Evolutionary conservation across 163 green algal genomes (phyloP).

Genomic region (Chlamydomonas reinhardtii): DNA sequence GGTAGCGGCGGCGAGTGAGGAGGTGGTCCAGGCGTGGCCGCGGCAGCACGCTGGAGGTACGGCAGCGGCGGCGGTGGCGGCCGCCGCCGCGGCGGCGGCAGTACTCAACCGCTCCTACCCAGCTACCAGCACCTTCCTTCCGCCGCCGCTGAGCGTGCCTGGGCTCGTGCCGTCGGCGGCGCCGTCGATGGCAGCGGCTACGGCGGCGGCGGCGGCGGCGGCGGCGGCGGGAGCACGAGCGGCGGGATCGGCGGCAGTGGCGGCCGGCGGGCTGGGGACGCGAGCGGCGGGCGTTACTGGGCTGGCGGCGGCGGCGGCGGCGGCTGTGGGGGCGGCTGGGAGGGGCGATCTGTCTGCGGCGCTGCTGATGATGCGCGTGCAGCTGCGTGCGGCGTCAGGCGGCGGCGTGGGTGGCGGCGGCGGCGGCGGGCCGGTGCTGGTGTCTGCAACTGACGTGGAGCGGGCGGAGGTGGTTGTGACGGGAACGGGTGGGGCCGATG

Average conservation of each 20-base stretch:
- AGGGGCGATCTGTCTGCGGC: constrained; percentile 16
- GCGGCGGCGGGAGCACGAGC: no score
- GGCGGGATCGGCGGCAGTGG: not conserved
- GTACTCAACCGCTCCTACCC: not conserved
- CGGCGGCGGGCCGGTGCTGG: no score
- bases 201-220: no score
- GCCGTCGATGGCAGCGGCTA: no score
- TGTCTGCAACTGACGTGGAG: no score
- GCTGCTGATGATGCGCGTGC: constrained; percentile 40
- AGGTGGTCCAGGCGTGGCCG: constrained; percentile 38
- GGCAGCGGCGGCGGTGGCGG: not conserved
- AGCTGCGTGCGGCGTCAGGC: not conserved
- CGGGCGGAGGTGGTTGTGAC: no score
- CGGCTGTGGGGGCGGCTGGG: not conserved
- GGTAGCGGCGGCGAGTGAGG: constrained; percentile 15
- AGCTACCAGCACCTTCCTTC: not conserved
- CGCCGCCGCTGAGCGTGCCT: no score
- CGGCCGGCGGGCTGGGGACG: no score
- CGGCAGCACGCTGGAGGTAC: not conserved
- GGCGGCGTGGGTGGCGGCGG: not conserved
- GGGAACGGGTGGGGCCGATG: no score
- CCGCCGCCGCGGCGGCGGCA: not conserved
- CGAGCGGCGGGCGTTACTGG: not conserved
- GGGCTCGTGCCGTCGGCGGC: no score
- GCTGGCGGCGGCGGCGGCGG: not conserved